Conservation (phyloP, 1,284 basidiomycete species). For the Chondrostereum purpureum region DNA sequence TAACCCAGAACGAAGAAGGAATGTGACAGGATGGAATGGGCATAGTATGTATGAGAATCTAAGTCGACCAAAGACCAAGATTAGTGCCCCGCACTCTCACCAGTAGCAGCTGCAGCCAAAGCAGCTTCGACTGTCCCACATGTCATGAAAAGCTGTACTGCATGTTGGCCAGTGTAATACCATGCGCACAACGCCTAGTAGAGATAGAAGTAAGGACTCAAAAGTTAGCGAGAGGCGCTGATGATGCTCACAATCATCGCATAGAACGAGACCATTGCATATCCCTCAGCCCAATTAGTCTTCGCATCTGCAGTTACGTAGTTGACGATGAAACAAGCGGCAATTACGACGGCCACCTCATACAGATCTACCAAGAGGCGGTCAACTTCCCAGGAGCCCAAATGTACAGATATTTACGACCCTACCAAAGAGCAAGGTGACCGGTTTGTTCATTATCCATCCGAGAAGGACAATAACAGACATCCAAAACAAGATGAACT, state of each 20-base stretch:
- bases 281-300: slow-evolving; percentile 64
- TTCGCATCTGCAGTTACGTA: slow-evolving; percentile 65
- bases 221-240: background rate
- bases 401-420: slow-evolving; percentile 3
- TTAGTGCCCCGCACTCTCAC: no score
- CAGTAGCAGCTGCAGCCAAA: no score
- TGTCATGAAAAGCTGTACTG: slow-evolving; percentile 6
- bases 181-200: slow-evolving; percentile 12
- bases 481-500: slow-evolving; percentile 65
- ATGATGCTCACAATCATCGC: slow-evolving; percentile 37
- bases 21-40: no score
- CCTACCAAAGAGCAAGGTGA: slow-evolving; percentile 51
- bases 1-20: no score
- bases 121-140: no score
- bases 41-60: no score
- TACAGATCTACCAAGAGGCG: slow-evolving; percentile 41
- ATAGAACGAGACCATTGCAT: slow-evolving; percentile 57
- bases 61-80: no score
- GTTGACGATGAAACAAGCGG: slow-evolving; percentile 63
- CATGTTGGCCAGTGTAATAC: slow-evolving; percentile 13
- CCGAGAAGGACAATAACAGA: slow-evolving; percentile 52
- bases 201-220: slow-evolving; percentile 19
- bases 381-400: slow-evolving; percentile 2
- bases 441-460: slow-evolving; percentile 50
- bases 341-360: slow-evolving; percentile 54